Conservation (phyloP, 2,329 filamentous ascomycete species). For the Fusarium armeniacum region DNA sequence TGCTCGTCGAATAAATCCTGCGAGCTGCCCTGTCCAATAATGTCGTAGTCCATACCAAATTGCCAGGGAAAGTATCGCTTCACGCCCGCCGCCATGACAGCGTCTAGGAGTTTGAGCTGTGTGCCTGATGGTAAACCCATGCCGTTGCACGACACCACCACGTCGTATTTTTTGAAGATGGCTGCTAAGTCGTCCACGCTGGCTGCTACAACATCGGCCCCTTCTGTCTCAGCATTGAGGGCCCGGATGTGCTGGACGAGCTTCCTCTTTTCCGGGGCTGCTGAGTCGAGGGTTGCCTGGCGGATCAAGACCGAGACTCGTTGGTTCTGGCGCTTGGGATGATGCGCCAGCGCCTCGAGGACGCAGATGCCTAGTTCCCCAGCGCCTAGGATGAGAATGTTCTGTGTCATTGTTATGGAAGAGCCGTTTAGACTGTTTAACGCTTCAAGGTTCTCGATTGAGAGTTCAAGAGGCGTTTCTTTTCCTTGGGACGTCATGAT, state of each 20-base stretch:
- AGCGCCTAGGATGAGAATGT: constrained; percentile 73
- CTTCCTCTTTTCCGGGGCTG: constrained; percentile 55
- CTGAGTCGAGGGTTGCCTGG: constrained; percentile 59
- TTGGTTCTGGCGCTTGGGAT: constrained; percentile 56
- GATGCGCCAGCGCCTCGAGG: constrained; percentile 63
- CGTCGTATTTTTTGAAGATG: constrained; percentile 63
- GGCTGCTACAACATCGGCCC: constrained; percentile 60
- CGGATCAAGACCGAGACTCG: constrained; percentile 68
- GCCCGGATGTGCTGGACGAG: constrained; percentile 54
- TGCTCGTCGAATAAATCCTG: constrained; percentile 79
- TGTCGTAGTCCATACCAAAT: constrained; percentile 79
- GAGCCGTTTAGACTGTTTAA: constrained; percentile 46
- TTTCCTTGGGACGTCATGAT: constrained; percentile 25
- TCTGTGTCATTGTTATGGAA: constrained; percentile 44
- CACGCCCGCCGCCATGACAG: constrained; percentile 65
- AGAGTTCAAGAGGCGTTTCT: constrained; percentile 46
- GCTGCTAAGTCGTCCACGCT: constrained; percentile 56
- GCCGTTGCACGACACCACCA: constrained; percentile 72
- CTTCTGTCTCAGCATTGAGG: constrained; percentile 58
- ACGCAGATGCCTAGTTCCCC: constrained; percentile 74
- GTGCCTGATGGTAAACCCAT: constrained; percentile 69
- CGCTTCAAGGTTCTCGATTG: constrained; percentile 46
- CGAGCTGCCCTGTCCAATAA: constrained; percentile 68
- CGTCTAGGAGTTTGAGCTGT: constrained; percentile 69
- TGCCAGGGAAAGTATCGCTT: constrained; percentile 77